Evolutionary conservation across 768 basidiomycete species (phyloP), one percentile per base, ranked within the genome.

Genomic region (Lactarius trivialis): DNA sequence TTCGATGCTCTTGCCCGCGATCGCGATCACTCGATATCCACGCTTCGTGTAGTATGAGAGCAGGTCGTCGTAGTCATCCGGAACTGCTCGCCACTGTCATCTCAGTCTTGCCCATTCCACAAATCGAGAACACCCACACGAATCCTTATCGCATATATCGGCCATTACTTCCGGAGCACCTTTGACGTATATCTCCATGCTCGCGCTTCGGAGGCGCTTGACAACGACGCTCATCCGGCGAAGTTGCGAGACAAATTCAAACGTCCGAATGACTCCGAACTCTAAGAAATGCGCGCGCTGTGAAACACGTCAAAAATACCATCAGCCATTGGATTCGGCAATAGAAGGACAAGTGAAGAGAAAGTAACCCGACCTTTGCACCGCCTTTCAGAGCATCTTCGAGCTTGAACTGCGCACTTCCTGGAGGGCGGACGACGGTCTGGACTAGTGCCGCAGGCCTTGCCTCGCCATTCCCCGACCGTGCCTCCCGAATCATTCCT

Each of bases 121-220:
- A 43, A 24, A 58, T 61, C n/a, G 50, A 64, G 36, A 34, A 39
- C 4, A 78, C 93, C 68, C 69, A 98, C 96, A 86, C n/a, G 95
- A 91, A 56, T 88, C 83, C 64, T 80, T 86, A 58, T 94, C 89
- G 72, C 97, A 99, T 60, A 99, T 98, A 45, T 95, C 94, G 7
- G 76, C 73, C 95, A 99, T 98, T 60, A 98, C 93, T 74, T 99
- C 97, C 0, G 97, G 97, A 2, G 97, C 97, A n/a, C 97, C 97
- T 71, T 99, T 99, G 69, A 95, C 94, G 71, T 98, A 98, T 12
- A 98, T 81, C 71, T 99, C 97, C 93, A 99, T 98, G 72, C 90
- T 93, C 57, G 75, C 84, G 67, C 95, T 95, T 73, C 89, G 97
- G 57, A 99, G 81, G 56, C 93, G 81, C 73, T 98, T 99, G 69